These are phyloP conservation scores for Hericium coralloides DNA, from an alignment of 768 basidiomycete species.

Conservation along the genomic window DNA sequence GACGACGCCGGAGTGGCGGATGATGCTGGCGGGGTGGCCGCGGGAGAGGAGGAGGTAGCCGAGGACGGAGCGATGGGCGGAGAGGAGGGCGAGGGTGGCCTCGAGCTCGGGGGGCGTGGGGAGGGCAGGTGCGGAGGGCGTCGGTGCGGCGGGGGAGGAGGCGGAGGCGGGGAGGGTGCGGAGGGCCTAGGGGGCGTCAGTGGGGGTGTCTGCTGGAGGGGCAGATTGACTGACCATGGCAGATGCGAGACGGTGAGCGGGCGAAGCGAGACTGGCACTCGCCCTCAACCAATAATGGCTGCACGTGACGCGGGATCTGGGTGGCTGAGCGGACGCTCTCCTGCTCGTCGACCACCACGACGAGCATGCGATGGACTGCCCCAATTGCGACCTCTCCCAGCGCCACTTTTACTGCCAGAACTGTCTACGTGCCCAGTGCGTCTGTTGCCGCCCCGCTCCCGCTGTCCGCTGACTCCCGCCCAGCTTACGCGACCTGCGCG, in stretches of 20 bases:
- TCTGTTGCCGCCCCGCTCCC: neutral
- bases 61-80: conserved; percentile 75
- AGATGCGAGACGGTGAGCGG: neutral
- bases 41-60: conserved; percentile 82
- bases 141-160: conserved; percentile 16
- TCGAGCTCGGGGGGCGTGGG: conserved; percentile 73
- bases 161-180: conserved; percentile 9
- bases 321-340: neutral
- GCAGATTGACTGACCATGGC: neutral
- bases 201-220: too few relatives aligned
- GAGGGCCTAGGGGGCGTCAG: neutral
- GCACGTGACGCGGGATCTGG: neutral
- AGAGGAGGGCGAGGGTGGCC: conserved; percentile 64
- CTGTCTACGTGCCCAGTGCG: conserved; percentile 14
- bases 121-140: conserved; percentile 10
- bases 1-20: conserved; percentile 75
- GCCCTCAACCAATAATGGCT: neutral
- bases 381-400: conserved; percentile 15
- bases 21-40: conserved; percentile 63
- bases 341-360: neutral
- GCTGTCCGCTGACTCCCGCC: neutral
- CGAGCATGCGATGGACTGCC: conserved; percentile 16
- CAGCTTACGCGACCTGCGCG: conserved; percentile 49
- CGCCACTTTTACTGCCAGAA: conserved; percentile 14
- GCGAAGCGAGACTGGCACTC: too few relatives aligned